Conservation (phyloP, 345 rosid species). For the Cardamine resedifolia region DNA sequence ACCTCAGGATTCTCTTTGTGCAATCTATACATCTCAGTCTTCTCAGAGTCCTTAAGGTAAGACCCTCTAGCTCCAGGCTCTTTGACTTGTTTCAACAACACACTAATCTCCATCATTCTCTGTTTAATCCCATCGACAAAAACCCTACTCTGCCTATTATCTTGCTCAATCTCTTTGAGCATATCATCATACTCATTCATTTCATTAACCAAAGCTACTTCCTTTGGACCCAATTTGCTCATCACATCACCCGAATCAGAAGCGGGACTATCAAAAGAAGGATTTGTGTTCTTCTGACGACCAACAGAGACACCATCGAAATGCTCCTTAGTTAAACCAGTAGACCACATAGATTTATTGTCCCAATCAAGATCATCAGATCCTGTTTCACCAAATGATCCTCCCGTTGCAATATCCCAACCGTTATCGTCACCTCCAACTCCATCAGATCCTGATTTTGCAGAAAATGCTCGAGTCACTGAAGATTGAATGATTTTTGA, state of each 20-base stretch:
- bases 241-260: slow-evolving; percentile 36
- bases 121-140: slow-evolving; percentile 60
- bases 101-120: slow-evolving; percentile 53
- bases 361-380: slow-evolving; percentile 69
- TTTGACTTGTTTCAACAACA: slow-evolving; percentile 67
- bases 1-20: slow-evolving; percentile 85
- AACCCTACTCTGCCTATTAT: slow-evolving; percentile 46
- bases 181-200: slow-evolving; percentile 56
- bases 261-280: slow-evolving; percentile 21
- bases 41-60: slow-evolving; percentile 86
- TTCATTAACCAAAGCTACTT: slow-evolving; percentile 35
- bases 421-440: slow-evolving; percentile 43
- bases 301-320: slow-evolving; percentile 70
- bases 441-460: slow-evolving; percentile 39
- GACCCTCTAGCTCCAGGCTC: slow-evolving; percentile 95
- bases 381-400: slow-evolving; percentile 40
- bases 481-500: slow-evolving; percentile 26
- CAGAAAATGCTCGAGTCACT: slow-evolving; percentile 43
- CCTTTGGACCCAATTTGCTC: slow-evolving; percentile 29
- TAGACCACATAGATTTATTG: slow-evolving; percentile 78
- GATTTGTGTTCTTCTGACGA: slow-evolving; percentile 34
- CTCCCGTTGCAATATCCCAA: slow-evolving; percentile 45
- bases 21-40: slow-evolving; percentile 92
- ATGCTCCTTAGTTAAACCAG: slow-evolving; percentile 87
- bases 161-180: slow-evolving; percentile 47